Evolutionary conservation across 768 basidiomycete genomes (phyloP), one percentile per base, ranked within the genome.

Genomic region (Lactarius deliciosus): DNA sequence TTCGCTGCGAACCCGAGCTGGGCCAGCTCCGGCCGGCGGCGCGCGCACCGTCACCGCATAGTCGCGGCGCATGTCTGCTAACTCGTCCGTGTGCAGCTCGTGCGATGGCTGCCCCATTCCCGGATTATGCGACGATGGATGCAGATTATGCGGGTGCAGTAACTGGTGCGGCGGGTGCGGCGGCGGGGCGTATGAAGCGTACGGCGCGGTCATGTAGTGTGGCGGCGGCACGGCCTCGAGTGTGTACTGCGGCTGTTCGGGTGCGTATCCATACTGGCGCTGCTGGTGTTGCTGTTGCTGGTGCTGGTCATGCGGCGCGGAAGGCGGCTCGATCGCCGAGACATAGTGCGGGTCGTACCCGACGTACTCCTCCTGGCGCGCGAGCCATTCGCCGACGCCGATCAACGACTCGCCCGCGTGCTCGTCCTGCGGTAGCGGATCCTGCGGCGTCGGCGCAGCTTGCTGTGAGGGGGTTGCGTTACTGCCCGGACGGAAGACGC

Each of bases 1-100:
- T 82, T 82, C 28, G 83, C 77, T 11, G 86, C 77, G 5, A 90
- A 76, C 8, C 89, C 89, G 4, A 90, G 79, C 63, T 85, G 81
- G 0, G 85, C 82, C 20, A 89, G 76, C 61, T 86, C 85, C 20
- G 77, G 77, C 72, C 47, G 76, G 75, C 53, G 71, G 74, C 8
- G 70, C 65, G 0, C 72, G 68, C 3, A 65, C 64, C 13, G 59
- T 45, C 0, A 38, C 41, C 11, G 47, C 50, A 20, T 66, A 66
- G 5, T n/a, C 50, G 38, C 61, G 22, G 6, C 22, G 55, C 11
- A 59, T 47, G 11, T 66, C 61, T 22, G 11, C 60, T 10, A 62
- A 1, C 2, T 66, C 65, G 20, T 63, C 65, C 13, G 25, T 2
- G 0, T 55, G 64, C 8, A 40, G 2, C 7, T 3, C 30, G 10